These are phyloP conservation scores for Yarrowia phangngaensis DNA, from an alignment of 805 yeast species.

Conservation along the genomic window DNA sequence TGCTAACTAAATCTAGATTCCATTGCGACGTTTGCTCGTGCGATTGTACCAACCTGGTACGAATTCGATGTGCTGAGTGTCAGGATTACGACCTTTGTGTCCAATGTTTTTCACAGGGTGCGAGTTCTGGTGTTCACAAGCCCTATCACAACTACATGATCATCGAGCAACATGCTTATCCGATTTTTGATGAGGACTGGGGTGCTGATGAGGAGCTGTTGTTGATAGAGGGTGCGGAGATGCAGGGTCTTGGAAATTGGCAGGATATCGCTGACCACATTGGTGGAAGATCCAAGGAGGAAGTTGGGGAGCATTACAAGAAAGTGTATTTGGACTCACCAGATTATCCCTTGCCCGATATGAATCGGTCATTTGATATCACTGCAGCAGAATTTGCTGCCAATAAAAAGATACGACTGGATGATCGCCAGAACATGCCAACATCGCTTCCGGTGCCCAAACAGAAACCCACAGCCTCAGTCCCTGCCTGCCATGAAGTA, in stretches of 20 bases:
- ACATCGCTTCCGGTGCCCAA: conserved; percentile 78
- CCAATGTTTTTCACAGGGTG: conserved; percentile 89
- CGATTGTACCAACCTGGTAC: conserved; percentile 87
- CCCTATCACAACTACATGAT: conserved; percentile 92
- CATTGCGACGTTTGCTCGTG: conserved; percentile 92
- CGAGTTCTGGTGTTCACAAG: conserved; percentile 74
- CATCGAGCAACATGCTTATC: conserved; percentile 91
- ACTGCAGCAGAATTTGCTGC: conserved; percentile 66
- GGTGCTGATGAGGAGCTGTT: conserved; percentile 97
- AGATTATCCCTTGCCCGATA: conserved; percentile 84
- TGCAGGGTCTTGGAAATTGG: conserved; percentile 93
- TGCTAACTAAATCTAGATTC: conserved; percentile 30
- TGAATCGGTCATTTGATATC: conserved; percentile 58
- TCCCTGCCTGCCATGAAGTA: conserved; percentile 93
- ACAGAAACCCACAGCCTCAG: conserved; percentile 83
- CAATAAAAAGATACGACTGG: conserved; percentile 66
- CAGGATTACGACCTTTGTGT: conserved; percentile 95
- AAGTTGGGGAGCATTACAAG: conserved; percentile 79
- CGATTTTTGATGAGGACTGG: conserved; percentile 87
- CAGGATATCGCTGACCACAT: conserved; percentile 96
- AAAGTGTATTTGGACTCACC: conserved; percentile 63
- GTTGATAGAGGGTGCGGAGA: conserved; percentile 86
- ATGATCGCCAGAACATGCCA: conserved; percentile 62
- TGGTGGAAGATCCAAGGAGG: conserved; percentile 88
- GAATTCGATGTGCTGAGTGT: conserved; percentile 90